Conservation (phyloP, 495 filamentous ascomycete species). For the Aeminium ludgeri region DNA sequence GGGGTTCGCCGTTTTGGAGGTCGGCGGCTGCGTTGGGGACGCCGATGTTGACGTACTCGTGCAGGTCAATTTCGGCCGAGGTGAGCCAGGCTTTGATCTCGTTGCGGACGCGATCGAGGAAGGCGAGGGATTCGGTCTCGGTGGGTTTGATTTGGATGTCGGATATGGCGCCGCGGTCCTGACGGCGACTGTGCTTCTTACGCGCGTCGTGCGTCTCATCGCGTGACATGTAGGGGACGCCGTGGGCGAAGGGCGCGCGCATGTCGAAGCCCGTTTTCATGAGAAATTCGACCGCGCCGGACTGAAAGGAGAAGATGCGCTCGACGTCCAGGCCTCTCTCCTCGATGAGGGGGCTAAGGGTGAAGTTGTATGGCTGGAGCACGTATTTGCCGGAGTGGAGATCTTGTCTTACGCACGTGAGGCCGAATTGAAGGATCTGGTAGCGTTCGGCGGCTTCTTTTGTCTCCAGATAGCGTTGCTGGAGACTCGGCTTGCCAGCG, state of each 20-base stretch:
- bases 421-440: slow-evolving; percentile 58
- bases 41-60: slow-evolving; percentile 14
- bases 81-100: slow-evolving; percentile 36
- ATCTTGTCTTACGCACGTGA: slow-evolving; percentile 44
- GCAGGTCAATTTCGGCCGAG: neutral
- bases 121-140: slow-evolving; percentile 37
- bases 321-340: slow-evolving; percentile 34
- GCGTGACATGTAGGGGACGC: slow-evolving; percentile 53
- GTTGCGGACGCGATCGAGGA: slow-evolving; percentile 33
- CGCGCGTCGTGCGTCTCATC: slow-evolving; percentile 38
- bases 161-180: slow-evolving; percentile 26
- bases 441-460: slow-evolving; percentile 52
- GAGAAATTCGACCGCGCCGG: slow-evolving; percentile 46
- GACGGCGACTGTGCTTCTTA: slow-evolving; percentile 21
- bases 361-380: slow-evolving; percentile 52
- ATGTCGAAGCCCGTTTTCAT: slow-evolving; percentile 45
- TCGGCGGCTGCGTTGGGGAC: neutral
- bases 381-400: slow-evolving; percentile 35
- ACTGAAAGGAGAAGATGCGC: slow-evolving; percentile 37
- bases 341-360: slow-evolving; percentile 38
- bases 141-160: slow-evolving; percentile 37
- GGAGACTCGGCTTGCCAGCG: slow-evolving; percentile 27
- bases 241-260: slow-evolving; percentile 36
- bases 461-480: slow-evolving; percentile 48
- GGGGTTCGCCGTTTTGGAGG: neutral